Base-by-base conservation (phyloP, 2,329 filamentous ascomycete species). In the Ilyonectria mors-panacis region DNA sequence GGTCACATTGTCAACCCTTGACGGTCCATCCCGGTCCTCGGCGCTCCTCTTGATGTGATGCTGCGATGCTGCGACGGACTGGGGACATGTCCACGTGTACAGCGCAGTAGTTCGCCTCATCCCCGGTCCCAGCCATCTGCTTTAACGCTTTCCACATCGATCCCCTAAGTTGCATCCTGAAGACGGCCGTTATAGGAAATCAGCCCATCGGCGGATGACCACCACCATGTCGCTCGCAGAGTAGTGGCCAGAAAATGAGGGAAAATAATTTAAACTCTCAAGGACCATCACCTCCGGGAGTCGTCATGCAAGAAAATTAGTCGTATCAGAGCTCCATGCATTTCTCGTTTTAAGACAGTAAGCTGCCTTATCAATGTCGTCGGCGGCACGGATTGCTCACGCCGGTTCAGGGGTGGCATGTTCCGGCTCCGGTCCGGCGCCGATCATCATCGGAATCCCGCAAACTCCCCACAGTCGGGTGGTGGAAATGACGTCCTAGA, bases 61-160 rank as follows among this genome's bases (percentile, higher is more conserved):
- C 23, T 26, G 23, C 23, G 23, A 26, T 26, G 39, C 39, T 42
- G 39, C 39, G 15, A 42, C 39, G 17, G 15, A 42, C 15, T 30
- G 55, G 28, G 28, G 3, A 10, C 21, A 8, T 39, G 51, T 58
- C 57, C 61, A 63, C 61, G 61, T 63, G 61, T 57, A 47, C 45
- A 37, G 61, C 54, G 26, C 61, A 63, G 54, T 51, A 63, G 61
- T 58, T 63, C 61, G 61, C 61, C 61, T 53, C 47, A 45, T 47
- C 60, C 59, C 51, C 44, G 13, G n/a, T 3, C 8, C 44, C 53
- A 23, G 39, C 28, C 58, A 30, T 35, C 30, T 8, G n/a, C 21
- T 30, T 37, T n/a, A 26, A 48, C 28, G 30, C 35, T 17, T 23
- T 26, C 37, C 33, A 33, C 26, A 53, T 60, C 26, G 30, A 33